These are phyloP conservation scores for Westerdykella aurantiaca DNA, from an alignment of 2,329 filamentous ascomycete genomes.

Conservation along the genomic window DNA sequence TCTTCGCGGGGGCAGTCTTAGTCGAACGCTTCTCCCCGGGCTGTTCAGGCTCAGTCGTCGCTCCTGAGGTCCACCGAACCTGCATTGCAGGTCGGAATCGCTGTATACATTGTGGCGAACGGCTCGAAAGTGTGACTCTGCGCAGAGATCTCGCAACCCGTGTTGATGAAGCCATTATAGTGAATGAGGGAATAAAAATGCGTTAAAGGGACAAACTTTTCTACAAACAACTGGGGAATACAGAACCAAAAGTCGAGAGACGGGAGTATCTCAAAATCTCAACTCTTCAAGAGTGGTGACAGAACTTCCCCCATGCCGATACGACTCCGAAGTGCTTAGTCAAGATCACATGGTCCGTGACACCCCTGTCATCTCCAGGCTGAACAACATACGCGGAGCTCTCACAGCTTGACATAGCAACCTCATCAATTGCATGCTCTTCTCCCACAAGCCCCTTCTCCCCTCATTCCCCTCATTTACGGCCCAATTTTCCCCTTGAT, in stretches of 20 bases:
- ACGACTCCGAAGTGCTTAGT: neutral
- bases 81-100: conserved; percentile 25
- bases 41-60: conserved; percentile 39
- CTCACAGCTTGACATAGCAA: conserved; percentile 27
- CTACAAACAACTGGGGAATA: neutral
- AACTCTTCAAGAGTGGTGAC: conserved; percentile 14
- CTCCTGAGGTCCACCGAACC: conserved; percentile 34
- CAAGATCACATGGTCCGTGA: conserved; percentile 16
- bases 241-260: conserved; percentile 13
- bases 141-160: conserved; percentile 32
- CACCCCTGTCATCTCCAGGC: conserved; percentile 31
- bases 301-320: conserved; percentile 3
- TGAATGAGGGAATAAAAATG: conserved; percentile 7
- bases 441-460: conserved; percentile 6
- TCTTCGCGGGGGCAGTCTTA: conserved; percentile 35
- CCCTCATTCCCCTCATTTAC: conserved; percentile 3
- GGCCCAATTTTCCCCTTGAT: neutral
- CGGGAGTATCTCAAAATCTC: conserved; percentile 11
- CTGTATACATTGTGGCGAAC: conserved; percentile 16
- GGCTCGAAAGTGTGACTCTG: conserved; percentile 24
- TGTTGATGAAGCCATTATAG: conserved; percentile 31
- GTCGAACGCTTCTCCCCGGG: conserved; percentile 31
- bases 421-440: conserved; percentile 11
- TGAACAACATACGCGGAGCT: conserved; percentile 37
- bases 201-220: neutral